Conservation (phyloP, 2,329 filamentous ascomycete genomes). For the Phialocephala subalpina region DNA sequence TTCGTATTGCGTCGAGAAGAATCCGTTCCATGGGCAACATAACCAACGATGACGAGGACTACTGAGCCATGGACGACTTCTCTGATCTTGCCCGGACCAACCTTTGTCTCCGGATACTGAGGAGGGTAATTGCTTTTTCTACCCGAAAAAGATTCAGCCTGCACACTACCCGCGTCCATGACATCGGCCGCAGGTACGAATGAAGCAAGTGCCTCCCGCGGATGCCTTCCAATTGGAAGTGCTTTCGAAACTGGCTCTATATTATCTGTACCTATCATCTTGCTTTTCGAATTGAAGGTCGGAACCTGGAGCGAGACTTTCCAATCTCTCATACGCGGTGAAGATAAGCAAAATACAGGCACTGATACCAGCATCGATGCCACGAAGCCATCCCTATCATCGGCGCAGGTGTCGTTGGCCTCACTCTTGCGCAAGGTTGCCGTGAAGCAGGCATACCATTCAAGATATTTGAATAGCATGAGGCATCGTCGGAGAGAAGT, state of each 20-base stretch:
- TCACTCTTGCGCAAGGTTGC: conserved; percentile 44
- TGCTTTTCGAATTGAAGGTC: neutral
- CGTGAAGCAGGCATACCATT: conserved; percentile 46
- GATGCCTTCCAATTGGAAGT: neutral
- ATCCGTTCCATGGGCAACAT: too few relatives aligned
- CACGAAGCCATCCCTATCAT: conserved; percentile 38
- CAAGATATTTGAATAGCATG: conserved; percentile 51
- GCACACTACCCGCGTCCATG: neutral
- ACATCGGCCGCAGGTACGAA: conserved; percentile 3
- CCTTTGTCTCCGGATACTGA: neutral
- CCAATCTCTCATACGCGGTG: neutral
- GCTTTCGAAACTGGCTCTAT: neutral
- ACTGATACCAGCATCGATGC: neutral
- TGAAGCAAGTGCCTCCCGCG: neutral
- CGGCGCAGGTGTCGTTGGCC: conserved; percentile 44
- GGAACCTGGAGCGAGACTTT: too few relatives aligned
- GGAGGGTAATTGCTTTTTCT: conserved; percentile 7
- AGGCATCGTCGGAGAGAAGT: conserved; percentile 38
- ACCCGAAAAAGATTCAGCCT: conserved; percentile 3
- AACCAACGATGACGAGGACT: too few relatives aligned
- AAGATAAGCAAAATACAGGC: neutral
- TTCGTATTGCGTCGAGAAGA: too few relatives aligned
- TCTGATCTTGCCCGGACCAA: too few relatives aligned
- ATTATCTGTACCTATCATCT: neutral
- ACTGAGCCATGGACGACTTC: too few relatives aligned